Conservation (phyloP, 1,139 yeast species). For the Wickerhamomyces sp. region DNA sequence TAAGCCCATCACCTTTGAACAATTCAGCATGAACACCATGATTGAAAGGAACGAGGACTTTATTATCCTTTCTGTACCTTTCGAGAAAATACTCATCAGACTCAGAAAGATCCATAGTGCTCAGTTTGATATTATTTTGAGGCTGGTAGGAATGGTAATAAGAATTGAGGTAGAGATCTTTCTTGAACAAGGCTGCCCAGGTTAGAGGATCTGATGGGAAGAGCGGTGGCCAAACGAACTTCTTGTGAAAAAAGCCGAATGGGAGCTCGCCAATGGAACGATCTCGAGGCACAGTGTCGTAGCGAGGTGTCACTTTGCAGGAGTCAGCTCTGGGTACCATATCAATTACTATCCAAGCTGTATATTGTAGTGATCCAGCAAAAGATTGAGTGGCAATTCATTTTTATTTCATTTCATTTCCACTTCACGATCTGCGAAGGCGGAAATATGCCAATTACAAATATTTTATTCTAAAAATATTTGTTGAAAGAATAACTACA, state of each 20-base stretch:
- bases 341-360: too few species aligned
- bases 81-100: not conserved
- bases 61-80: not conserved
- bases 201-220: not conserved
- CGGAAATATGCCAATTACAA: too few species aligned
- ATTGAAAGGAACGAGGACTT: not conserved
- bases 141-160: not conserved
- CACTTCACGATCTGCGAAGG: too few species aligned
- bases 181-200: not conserved
- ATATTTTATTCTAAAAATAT: too few species aligned
- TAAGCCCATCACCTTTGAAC: not conserved
- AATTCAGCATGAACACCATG: not conserved
- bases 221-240: not conserved
- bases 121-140: not conserved
- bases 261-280: not conserved
- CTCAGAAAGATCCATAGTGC: not conserved
- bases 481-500: too few species aligned
- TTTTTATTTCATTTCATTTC: too few species aligned
- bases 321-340: too few species aligned
- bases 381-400: too few species aligned
- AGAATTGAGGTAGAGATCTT: slow-evolving; percentile 1
- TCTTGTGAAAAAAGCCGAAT: not conserved
- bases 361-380: too few species aligned
- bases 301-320: too few species aligned
- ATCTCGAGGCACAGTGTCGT: too few species aligned